These are phyloP conservation scores for Triticum dicoccoides DNA, from an alignment of 176 grass and related monocot genomes.

Conservation along the genomic window DNA sequence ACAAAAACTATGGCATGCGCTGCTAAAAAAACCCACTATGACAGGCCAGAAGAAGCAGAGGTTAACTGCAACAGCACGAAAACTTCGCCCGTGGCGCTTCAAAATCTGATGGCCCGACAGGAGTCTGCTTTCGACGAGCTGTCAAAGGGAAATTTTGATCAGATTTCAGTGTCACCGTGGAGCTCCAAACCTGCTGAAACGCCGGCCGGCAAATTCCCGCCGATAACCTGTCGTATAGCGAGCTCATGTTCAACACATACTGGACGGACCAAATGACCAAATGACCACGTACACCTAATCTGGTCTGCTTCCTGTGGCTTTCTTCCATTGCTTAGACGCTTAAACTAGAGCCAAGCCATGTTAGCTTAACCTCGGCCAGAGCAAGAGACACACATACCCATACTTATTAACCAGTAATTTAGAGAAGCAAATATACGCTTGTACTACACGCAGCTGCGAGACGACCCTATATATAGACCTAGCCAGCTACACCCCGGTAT, in stretches of 20 bases:
- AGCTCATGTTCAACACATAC: not conserved
- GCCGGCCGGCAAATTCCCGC: not conserved
- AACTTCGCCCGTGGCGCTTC: no score
- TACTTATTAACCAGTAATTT: not conserved
- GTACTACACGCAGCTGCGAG: not conserved
- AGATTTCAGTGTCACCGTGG: not conserved
- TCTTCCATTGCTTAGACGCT: not conserved
- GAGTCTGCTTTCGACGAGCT: not conserved
- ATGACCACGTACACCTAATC: not conserved
- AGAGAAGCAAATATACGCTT: not conserved
- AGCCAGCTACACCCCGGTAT: not conserved
- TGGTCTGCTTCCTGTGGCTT: not conserved
- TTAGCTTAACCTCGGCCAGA: not conserved
- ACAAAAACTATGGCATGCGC: no score
- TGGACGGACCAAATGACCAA: not conserved
- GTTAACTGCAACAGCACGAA: no score
- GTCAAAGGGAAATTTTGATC: not conserved
- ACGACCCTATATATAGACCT: constrained; percentile 25
- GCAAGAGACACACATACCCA: not conserved
- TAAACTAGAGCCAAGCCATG: not conserved
- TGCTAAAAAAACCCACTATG: no score
- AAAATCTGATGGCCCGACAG: not conserved
- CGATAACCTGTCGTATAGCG: not conserved
- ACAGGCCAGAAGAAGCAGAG: no score
- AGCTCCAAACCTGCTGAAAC: not conserved